Base-by-base conservation (phyloP, 2,329 filamentous ascomycete genomes). In the Pseudogymnoascus sp. region DNA sequence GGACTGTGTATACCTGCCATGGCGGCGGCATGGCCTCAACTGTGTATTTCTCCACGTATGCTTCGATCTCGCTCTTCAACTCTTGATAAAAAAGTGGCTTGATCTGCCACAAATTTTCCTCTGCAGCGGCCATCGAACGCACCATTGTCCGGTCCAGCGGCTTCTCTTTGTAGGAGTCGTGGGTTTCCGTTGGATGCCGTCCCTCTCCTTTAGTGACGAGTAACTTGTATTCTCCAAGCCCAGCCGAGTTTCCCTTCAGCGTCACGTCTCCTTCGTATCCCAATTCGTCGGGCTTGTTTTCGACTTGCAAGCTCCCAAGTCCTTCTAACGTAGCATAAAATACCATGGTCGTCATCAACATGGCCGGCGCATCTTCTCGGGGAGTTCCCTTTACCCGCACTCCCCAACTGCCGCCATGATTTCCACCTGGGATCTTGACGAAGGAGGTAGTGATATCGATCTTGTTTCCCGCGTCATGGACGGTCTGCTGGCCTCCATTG, bases 401-500 rank as follows among this genome's bases (percentile, higher is more conserved):
- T 60, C 87, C 94, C 94, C 94, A 99, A 75, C 86, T 96, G 61
- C 94, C 94, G 62, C 92, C 92, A 73, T 96, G 82, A 18, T 80
- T 78, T 60, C 92, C 92, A 20, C 92, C 92, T 1, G 92, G 90
- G 36, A 96, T 82, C 76, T 97, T 99, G 70, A 97, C 86, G 75
- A 97, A 97, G 59, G 90, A 89, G 43, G 93, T 97, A 7, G 89
- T 95, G 65, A 99, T 83, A 75, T 97, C 92, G 66, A 99, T 82
- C 62, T 83, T 84, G 75, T 99, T 99, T 57, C 84, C 88, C 60
- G 87, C 86, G 73, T 99, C 94, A 71, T 95, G 91, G 63, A 99
- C 93, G 0, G 89, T 89, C 75, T 99, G 91, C 20, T 89, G 81
- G 61, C 94, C 94, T 64, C 94, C 94, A 61, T 82, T 88, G 62